Conservation (phyloP, 176 grass and related monocot species). For the Dendrocalamus sinicus region DNA sequence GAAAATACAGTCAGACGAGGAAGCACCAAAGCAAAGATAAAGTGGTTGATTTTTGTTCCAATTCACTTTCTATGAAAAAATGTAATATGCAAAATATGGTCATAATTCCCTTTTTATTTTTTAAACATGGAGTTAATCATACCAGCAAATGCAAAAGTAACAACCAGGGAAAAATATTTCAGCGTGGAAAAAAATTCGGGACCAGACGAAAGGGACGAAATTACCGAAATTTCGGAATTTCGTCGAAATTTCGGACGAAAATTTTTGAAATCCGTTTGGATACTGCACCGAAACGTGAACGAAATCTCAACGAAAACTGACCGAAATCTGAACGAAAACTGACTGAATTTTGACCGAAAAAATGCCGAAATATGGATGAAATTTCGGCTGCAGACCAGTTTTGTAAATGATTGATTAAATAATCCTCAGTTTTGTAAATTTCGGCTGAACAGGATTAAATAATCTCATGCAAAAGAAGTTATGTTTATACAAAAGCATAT, state of each 20-base stretch:
- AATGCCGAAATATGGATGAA: too few relatives aligned
- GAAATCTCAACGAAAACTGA: too few relatives aligned
- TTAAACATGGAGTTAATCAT: background rate
- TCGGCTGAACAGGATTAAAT: background rate
- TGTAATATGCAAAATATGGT: constrained; percentile 2
- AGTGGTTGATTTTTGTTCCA: constrained; percentile 18
- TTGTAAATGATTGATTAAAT: background rate
- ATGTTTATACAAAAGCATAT: background rate
- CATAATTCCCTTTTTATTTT: background rate
- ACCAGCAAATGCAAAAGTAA: background rate
- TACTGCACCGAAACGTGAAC: too few relatives aligned
- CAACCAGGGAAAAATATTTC: background rate
- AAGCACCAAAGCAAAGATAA: constrained; percentile 5
- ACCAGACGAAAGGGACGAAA: too few relatives aligned
- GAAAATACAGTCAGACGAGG: constrained; percentile 19
- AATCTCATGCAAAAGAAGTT: constrained; percentile 15
- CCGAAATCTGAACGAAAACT: too few relatives aligned
- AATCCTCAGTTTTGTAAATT: too few relatives aligned
- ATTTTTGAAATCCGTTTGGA: too few relatives aligned
- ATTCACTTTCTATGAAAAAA: constrained; percentile 9
- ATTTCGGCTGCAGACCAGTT: too few relatives aligned
- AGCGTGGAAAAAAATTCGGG: too few relatives aligned
- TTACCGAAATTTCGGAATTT: too few relatives aligned
- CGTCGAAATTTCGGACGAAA: too few relatives aligned
- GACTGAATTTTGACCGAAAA: too few relatives aligned